A percentile compares a stretch with the other conserved stretches of the same genome.
phyloP scores from a whole-genome alignment of 306 rosid species.

The Sindora glabra region DNA sequence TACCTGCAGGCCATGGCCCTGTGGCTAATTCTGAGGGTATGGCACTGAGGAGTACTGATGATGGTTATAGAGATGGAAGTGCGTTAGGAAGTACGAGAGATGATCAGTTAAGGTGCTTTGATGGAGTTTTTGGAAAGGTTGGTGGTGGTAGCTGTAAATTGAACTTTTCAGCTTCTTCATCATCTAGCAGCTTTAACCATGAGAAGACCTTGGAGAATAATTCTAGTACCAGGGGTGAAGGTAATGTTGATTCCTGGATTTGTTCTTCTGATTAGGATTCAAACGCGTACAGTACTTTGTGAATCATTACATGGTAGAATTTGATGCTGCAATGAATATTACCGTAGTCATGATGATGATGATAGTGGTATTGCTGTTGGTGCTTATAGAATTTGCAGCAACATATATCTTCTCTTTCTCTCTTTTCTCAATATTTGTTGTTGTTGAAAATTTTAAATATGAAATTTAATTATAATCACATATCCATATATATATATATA shows the following conservation, averaged over 20 bases:
- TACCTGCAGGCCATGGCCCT: neutral
- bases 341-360: neutral
- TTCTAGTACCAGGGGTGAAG: constrained; percentile 24
- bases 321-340: neutral
- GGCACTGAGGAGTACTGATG: neutral
- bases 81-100: neutral
- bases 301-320: constrained; percentile 1
- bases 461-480: neutral
- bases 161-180: constrained; percentile 5
- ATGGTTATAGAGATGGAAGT: neutral
- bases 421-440: neutral
- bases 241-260: constrained; percentile 37
- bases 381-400: constrained; percentile 8
- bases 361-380: neutral
- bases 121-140: neutral
- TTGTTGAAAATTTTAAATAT: neutral
- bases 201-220: constrained; percentile 26
- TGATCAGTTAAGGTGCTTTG: neutral
- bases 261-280: constrained; percentile 33
- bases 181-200: constrained; percentile 21
- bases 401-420: neutral
- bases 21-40: neutral
- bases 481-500: neutral
- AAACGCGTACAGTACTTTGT: neutral
- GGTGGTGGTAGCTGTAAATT: constrained; percentile 16